Conservation (phyloP, 257 asterid genomes). For the Solanum peruvianum region DNA sequence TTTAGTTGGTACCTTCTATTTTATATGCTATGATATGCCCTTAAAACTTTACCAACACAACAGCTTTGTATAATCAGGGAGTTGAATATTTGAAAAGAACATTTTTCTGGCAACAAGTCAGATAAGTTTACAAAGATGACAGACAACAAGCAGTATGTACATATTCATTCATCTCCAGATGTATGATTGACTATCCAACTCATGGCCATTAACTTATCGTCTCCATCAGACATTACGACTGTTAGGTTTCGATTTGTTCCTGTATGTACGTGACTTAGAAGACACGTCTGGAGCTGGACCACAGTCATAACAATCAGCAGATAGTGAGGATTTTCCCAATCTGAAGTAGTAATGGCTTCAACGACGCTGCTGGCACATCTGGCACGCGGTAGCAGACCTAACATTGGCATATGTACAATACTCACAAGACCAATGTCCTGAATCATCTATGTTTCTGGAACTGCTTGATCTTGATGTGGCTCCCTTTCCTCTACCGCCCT, state of each 20-base stretch:
- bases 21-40: background rate
- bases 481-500: conserved; percentile 53
- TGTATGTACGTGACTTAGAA: background rate
- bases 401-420: conserved; percentile 63
- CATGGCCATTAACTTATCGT: background rate
- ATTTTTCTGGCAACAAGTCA: background rate
- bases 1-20: background rate
- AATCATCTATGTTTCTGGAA: conserved; percentile 43
- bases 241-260: background rate
- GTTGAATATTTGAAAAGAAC: background rate
- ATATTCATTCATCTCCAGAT: background rate
- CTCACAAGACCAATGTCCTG: conserved; percentile 71
- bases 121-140: background rate
- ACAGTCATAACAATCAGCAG: background rate
- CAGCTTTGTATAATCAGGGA: background rate
- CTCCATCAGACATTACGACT: background rate
- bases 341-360: conserved; percentile 9
- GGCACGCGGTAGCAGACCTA: conserved; percentile 37
- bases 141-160: background rate
- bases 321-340: background rate
- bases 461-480: conserved; percentile 46
- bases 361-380: conserved; percentile 64
- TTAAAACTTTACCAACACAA: background rate
- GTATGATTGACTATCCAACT: background rate
- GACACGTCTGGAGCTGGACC: background rate